These are phyloP conservation scores for Nicotiana obtusifolia DNA, from an alignment of 257 asterid species.

Conservation along the genomic window DNA sequence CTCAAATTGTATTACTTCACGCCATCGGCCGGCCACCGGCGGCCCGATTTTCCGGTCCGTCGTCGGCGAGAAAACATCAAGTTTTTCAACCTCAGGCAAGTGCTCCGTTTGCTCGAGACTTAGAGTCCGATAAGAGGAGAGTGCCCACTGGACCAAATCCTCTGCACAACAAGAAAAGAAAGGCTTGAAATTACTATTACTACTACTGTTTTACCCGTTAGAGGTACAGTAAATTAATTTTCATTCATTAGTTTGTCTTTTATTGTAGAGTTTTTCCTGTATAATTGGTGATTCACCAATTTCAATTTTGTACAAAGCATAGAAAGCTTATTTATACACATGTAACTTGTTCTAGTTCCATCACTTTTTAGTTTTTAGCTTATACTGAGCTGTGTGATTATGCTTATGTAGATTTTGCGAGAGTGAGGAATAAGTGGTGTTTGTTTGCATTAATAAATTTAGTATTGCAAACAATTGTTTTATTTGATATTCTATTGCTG, in stretches of 20 bases:
- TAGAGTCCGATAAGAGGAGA: conserved; percentile 38
- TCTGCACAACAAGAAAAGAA: conserved; percentile 51
- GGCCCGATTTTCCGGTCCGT: conserved; percentile 1
- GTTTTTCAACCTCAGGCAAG: background rate
- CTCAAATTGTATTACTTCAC: conserved; percentile 9
- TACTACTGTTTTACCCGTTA: background rate
- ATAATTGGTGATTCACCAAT: conserved; percentile 22
- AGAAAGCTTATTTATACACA: conserved; percentile 8
- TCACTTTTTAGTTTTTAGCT: background rate
- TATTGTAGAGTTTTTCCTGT: background rate
- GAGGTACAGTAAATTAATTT: background rate
- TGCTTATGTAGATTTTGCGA: background rate
- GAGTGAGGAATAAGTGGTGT: background rate
- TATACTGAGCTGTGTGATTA: background rate
- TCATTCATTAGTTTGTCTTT: background rate
- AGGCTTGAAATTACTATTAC: background rate
- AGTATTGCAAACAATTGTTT: background rate
- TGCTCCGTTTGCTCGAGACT: conserved; percentile 20
- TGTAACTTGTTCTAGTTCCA: background rate
- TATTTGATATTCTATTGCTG: background rate
- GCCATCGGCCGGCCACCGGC: background rate
- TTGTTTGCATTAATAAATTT: background rate
- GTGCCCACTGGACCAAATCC: conserved; percentile 64
- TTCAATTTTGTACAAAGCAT: conserved; percentile 10
- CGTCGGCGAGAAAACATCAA: conserved; percentile 5